Evolutionary conservation across 495 filamentous ascomycete genomes (phyloP), one percentile per base, ranked within the genome.

Genomic region (Talaromyces nanjingensis): DNA sequence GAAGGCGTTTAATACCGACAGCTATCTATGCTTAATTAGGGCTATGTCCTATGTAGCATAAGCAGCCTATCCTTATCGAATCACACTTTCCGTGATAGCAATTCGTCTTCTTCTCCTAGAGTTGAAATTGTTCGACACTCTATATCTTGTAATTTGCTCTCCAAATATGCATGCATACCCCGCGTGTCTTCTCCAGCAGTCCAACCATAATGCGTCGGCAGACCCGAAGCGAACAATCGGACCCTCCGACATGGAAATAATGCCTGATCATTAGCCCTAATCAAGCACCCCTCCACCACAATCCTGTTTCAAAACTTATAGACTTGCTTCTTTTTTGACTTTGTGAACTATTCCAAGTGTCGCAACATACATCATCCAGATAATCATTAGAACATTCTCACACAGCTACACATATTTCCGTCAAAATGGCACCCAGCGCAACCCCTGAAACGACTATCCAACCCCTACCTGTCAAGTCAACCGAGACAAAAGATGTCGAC

Each of bases 401-500:
- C 18, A 20, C 7, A 9, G 0, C n/a, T 8, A 7, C 7, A 16
- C 14, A 49, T 20, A 49, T 22, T 20, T 18, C 11, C 0, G 16
- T 56, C 54, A 56, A 14, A 27, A 56, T 56, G 54, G 54, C 54
- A 27, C 54, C 54, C 24, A 27, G 12, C 24, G 20, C 54, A 25
- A 56, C 54, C 24, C 24, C 22, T 27, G 54, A 56, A 56, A 25
- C 45, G 18, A 2, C 45, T 18, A 20, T 9, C 45, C 45, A 49
- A 20, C n/a, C 45, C 45, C 0, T 20, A 3, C 45, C 14, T 4
- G 37, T 56, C 6, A 25, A 56, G 20, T 18, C 54, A 24, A 16
- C 18, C 24, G 29, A 29, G 11, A 49, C 34, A 4, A 45, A 45
- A 25, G 31, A 45, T 31, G 60, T 65, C 24, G 64, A 65, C 16